Conservation (phyloP, 208 protist genomes). For the Crithidia bombi region DNA sequence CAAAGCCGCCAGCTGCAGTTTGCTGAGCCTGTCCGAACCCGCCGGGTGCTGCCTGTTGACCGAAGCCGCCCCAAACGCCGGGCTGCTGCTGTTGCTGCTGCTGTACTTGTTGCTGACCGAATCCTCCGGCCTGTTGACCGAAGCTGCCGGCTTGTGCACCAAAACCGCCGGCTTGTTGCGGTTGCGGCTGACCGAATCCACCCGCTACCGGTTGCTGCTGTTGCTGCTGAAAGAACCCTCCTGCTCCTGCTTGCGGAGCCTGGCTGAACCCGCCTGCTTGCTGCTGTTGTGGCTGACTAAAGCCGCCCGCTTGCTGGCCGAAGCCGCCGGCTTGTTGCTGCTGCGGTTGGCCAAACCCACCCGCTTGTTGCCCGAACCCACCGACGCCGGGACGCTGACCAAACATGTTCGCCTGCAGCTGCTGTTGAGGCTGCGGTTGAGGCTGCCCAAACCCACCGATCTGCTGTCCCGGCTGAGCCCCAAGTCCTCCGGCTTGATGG, state of each 20-base stretch:
- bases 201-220: slow-evolving; percentile 23
- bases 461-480: slow-evolving; percentile 23
- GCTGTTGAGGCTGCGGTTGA: slow-evolving; percentile 19
- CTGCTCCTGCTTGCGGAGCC: not conserved
- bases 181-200: slow-evolving; percentile 30
- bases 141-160: slow-evolving; percentile 17
- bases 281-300: slow-evolving; percentile 9
- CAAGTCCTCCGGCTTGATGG: slow-evolving; percentile 46
- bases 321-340: slow-evolving; percentile 44
- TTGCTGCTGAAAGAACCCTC: slow-evolving; percentile 32
- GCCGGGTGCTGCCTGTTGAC: slow-evolving; percentile 13
- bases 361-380: slow-evolving; percentile 28
- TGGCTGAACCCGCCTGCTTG: slow-evolving; percentile 29
- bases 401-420: slow-evolving; percentile 34
- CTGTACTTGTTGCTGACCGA: slow-evolving; percentile 8
- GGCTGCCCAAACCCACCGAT: not conserved
- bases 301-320: slow-evolving; percentile 32
- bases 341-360: slow-evolving; percentile 46
- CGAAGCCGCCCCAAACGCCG: slow-evolving; percentile 30
- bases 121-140: slow-evolving; percentile 20
- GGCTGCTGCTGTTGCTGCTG: too few species aligned
- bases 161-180: not conserved
- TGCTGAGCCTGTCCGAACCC: slow-evolving; percentile 3
- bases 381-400: slow-evolving; percentile 23
- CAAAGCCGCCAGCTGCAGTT: not conserved